These are phyloP conservation scores for Schoenoplectus triqueter DNA, from an alignment of 202 grass and related monocot genomes.

Conservation along the genomic window DNA sequence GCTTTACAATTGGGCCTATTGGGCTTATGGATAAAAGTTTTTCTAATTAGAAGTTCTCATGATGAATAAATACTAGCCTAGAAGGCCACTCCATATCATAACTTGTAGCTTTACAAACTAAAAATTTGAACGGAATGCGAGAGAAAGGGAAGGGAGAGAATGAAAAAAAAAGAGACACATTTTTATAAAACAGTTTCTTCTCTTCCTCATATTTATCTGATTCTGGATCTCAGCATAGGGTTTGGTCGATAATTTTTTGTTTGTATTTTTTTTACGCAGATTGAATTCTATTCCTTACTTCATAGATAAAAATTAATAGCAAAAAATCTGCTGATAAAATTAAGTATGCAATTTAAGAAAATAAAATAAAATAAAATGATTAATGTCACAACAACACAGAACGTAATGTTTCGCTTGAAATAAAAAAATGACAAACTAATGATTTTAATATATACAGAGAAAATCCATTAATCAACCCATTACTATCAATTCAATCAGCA, in stretches of 20 bases:
- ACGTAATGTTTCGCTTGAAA: not conserved
- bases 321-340: not conserved
- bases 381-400: not conserved
- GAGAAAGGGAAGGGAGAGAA: no score
- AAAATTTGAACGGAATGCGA: no score
- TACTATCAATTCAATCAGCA: not conserved
- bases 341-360: not conserved
- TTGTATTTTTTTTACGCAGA: not conserved
- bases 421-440: not conserved
- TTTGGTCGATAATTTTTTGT: not conserved
- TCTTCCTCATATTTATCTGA: no score
- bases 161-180: no score
- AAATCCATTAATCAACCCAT: not conserved
- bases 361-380: conserved; percentile 5
- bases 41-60: no score
- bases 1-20: no score
- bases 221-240: not conserved
- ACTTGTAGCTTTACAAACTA: no score
- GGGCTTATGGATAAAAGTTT: no score
- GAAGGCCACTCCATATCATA: no score
- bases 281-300: not conserved
- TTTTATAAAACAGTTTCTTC: no score
- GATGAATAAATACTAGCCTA: no score
- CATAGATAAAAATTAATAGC: not conserved
- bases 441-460: not conserved